Percentiles rank a stretch among this genome's conserved stretches.
Conservation (phyloP, 169 alveolate species). For the Cryptosporidium andersoni region DNA sequence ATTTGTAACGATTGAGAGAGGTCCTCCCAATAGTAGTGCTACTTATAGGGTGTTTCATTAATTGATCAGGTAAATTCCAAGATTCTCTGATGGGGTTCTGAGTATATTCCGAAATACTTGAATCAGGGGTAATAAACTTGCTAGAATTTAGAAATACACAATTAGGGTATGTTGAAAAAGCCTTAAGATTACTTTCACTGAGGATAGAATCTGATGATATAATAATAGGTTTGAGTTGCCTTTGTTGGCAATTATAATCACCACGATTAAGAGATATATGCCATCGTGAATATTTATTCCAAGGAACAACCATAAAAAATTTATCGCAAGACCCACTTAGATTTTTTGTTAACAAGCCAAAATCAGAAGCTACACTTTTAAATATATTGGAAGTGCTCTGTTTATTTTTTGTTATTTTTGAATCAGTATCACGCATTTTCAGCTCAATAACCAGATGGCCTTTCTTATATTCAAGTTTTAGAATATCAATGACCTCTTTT, state of each 20-base stretch:
- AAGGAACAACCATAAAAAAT: conserved; percentile 19
- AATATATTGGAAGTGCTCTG: background rate
- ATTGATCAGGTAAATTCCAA: conserved; percentile 24
- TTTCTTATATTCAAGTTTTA: background rate
- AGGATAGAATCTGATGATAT: conserved; percentile 11
- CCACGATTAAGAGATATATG: conserved; percentile 18
- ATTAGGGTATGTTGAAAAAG: conserved; percentile 44
- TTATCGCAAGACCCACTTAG: background rate
- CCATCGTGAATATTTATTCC: conserved; percentile 25
- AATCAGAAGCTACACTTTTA: conserved; percentile 12
- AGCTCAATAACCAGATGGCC: conserved; percentile 5
- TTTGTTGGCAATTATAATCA: conserved; percentile 30
- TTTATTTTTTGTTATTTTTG: background rate
- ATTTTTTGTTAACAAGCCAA: background rate
- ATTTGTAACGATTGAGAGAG: conserved; percentile 33
- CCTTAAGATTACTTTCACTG: conserved; percentile 1
- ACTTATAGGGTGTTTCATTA: conserved; percentile 49
- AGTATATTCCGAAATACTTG: background rate
- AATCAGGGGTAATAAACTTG: background rate
- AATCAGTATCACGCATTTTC: background rate
- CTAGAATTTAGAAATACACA: background rate
- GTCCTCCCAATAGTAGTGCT: conserved; percentile 51
- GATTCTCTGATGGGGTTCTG: background rate
- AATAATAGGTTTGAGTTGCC: conserved; percentile 16
- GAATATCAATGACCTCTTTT: conserved; percentile 33